A percentile compares a stretch with the other conserved stretches of the same genome.
Conservation (phyloP, 768 basidiomycete species). For the Trametes cinnabarina region DNA sequence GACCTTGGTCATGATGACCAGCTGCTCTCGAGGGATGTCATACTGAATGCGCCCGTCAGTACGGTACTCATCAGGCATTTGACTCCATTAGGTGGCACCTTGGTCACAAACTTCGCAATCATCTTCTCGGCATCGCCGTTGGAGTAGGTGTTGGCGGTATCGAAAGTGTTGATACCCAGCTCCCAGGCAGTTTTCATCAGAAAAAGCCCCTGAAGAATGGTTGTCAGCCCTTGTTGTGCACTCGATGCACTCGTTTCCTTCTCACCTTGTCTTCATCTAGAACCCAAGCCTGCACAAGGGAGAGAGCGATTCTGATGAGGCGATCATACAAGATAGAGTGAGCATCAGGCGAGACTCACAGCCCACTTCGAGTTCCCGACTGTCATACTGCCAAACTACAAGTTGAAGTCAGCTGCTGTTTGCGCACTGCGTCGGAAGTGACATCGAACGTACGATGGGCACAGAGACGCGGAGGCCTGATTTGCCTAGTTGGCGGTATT, state of each 20-base stretch:
- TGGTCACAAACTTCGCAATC: slow-evolving; percentile 42
- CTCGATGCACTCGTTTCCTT: not conserved
- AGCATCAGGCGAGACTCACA: slow-evolving; percentile 6
- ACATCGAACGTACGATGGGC: slow-evolving; percentile 23
- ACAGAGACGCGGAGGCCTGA: slow-evolving; percentile 27
- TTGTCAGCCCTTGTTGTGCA: not conserved
- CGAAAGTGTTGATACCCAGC: slow-evolving; percentile 28
- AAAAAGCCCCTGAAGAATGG: slow-evolving; percentile 9
- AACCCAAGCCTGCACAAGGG: slow-evolving; percentile 21
- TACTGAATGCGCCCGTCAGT: slow-evolving; percentile 4
- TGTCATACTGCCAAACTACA: slow-evolving; percentile 22
- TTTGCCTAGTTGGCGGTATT: slow-evolving; percentile 28
- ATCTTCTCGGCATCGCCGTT: slow-evolving; percentile 39
- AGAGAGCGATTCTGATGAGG: not conserved
- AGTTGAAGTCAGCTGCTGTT: not conserved
- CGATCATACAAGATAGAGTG: too few relatives aligned
- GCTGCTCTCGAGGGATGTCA: slow-evolving; percentile 26
- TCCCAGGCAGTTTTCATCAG: slow-evolving; percentile 33
- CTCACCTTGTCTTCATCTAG: slow-evolving; percentile 22
- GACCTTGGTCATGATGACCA: slow-evolving; percentile 29
- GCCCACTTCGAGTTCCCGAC: slow-evolving; percentile 20
- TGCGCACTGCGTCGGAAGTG: not conserved
- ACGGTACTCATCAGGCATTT: not conserved
- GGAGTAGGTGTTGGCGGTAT: slow-evolving; percentile 37
- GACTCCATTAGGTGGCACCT: slow-evolving; percentile 22